phyloP scores from a whole-genome alignment of 306 rosid genomes.

The Lotus japonicus region DNA sequence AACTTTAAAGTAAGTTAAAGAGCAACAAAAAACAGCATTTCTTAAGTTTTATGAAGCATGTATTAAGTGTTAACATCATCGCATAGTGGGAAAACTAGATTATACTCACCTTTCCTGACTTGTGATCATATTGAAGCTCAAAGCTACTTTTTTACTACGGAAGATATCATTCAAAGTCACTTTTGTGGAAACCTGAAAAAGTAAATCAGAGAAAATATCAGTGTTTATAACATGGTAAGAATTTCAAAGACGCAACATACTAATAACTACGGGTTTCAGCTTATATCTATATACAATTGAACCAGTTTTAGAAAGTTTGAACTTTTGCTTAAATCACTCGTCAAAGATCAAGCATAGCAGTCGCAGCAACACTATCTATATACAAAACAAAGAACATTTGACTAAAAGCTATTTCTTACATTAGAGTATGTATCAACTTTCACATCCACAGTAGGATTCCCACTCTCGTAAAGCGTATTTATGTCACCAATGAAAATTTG shows the following conservation, averaged over 20 bases:
- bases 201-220: conserved; percentile 9
- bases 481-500: conserved; percentile 76
- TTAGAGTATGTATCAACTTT: conserved; percentile 79
- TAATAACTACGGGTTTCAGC: neutral
- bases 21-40: neutral
- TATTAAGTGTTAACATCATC: neutral
- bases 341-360: neutral
- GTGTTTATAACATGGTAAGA: neutral
- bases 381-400: neutral
- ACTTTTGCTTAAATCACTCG: neutral
- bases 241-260: neutral
- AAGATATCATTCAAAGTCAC: conserved; percentile 59
- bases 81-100: neutral
- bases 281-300: neutral
- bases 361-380: conserved; percentile 1
- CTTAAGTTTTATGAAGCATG: neutral
- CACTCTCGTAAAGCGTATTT: conserved; percentile 70
- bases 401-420: conserved; percentile 41
- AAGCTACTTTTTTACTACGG: conserved; percentile 56
- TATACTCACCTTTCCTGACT: conserved; percentile 85
- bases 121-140: conserved; percentile 90
- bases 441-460: conserved; percentile 67
- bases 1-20: conserved; percentile 6
- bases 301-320: neutral
- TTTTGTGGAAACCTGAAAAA: conserved; percentile 66